Evolutionary conservation across 2,329 filamentous ascomycete genomes (phyloP), one percentile per base, ranked within the genome.

Genomic region (Neofusicoccum sp.): DNA sequence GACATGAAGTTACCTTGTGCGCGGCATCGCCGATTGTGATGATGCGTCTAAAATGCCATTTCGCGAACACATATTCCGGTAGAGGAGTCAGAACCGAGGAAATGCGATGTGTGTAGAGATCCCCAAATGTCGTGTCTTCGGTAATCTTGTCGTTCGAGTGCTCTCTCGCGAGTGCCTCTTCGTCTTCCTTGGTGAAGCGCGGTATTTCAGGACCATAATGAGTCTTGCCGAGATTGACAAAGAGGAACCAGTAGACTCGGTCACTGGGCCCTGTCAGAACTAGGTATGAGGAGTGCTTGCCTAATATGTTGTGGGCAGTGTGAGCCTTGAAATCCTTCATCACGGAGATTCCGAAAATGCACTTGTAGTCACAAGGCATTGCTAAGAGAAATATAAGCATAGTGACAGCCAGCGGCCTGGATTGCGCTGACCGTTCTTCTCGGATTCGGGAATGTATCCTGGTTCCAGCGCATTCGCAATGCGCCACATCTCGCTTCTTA

Each of bases 1-100:
- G 20, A 34, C 8, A n/a, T n/a, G 24, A 24, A n/a, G 33, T 59
- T 64, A 73, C 74, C 69, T 79, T 80, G 62, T 80, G 77, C 6
- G 71, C 75, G 0, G 77, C 69, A 63, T 80, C 78, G 0, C 77
- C 78, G 5, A 80, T 70, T 1, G 71, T 66, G 1, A 79, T 68
- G 3, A 77, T 71, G 8, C 78, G 66, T 9, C 71, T 68, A 43
- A 71, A 77, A 53, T 75, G 70, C 73, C 77, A 79, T 36, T 71
- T 68, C 9, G 71, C 63, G n/a, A 76, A 71, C 1, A 76, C 69
- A 36, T 73, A 73, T 62, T 78, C 75, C 47, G 76, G 70, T 12
- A 77, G 44, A 53, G 65, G 63, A 4, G 73, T 64, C 24, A 72
- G 64, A 36, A 61, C 68, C 33, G 49, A 68, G 5, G 59, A 64